Evolutionary conservation across 768 basidiomycete genomes (phyloP), one percentile per base, ranked within the genome.

Genomic region (Lyophyllum decastes): DNA sequence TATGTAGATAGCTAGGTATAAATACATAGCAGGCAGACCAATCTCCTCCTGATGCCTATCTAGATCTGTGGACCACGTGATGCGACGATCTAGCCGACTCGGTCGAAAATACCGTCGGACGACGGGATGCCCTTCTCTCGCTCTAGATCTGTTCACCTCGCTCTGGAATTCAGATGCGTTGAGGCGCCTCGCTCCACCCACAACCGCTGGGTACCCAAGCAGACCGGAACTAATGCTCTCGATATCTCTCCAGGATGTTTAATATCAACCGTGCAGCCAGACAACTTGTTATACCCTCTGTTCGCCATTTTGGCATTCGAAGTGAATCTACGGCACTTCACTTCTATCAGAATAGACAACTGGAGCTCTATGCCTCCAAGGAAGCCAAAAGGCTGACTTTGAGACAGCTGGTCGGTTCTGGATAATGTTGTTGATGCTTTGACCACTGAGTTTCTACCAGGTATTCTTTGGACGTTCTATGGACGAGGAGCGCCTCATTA

Each of bases 391-490:
- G 86, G 57, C 73, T 94, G 63, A 89, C 89, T 10, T 76, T 94
- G 35, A 78, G 92, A 61, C 92, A 94, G 66, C 82, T 94, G 64
- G 92, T 94, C 74, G 55, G 76, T 64, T 16, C 24, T 26, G 8
- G 14, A 57, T 19, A 54, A 55, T 50, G 5, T 26, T 8, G 40
- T 30, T 54, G 5, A 49, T 22, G 38, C 41, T 46, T 38, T 43
- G 14, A 16, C 22, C 22, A 25, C 12, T 41, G 27, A 57, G 40
- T 10, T 54, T 47, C 19, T 41, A 55, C 19, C 54, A 94, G 92
- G 86, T 92, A 16, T 94, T 90, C 70, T 94, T 87, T 66, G 92
- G 92, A n/a, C 85, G 90, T 33, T 83, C 84, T 45, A 92, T 94
- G 83, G 87, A 86, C 62, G 79, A 86, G 60, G 89, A 91, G 54